Conservation (phyloP, 495 filamentous ascomycete genomes). For the Massariosphaeria phaeospora region DNA sequence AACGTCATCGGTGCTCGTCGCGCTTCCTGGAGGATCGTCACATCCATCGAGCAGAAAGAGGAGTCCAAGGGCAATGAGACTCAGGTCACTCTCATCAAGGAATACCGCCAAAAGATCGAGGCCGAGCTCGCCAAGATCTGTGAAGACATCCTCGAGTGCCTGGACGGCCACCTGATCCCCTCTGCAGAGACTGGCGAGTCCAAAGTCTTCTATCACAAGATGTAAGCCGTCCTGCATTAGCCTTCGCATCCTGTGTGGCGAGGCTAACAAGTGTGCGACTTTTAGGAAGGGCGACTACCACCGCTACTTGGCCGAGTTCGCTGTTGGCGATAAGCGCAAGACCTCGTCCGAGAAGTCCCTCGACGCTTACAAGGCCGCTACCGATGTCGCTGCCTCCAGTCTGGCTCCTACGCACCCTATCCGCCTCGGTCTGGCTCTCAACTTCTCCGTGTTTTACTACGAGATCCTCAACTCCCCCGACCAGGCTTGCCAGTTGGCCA, state of each 20-base stretch:
- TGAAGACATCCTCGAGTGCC: conserved; percentile 94
- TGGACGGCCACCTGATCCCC: conserved; percentile 93
- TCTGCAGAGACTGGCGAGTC: conserved; percentile 96
- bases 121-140: conserved; percentile 98
- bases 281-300: conserved; percentile 99
- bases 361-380: conserved; percentile 99
- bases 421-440: conserved; percentile 93
- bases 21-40: conserved; percentile 99
- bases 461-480: conserved; percentile 99
- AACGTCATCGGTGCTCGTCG: conserved; percentile 98
- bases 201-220: conserved; percentile 99
- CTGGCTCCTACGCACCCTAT: conserved; percentile 98
- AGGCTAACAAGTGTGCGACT: background rate
- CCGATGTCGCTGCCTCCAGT: conserved; percentile 96
- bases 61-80: conserved; percentile 97
- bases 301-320: conserved; percentile 98
- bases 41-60: conserved; percentile 99
- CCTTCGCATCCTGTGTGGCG: background rate
- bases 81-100: conserved; percentile 93
- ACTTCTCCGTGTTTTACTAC: conserved; percentile 99
- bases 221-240: conserved; percentile 52
- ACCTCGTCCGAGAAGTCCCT: conserved; percentile 90
- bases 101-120: conserved; percentile 99
- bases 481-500: conserved; percentile 96
- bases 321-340: conserved; percentile 98